Conservation (phyloP, 2,329 filamentous ascomycete genomes). For the Neurospora sp. region DNA sequence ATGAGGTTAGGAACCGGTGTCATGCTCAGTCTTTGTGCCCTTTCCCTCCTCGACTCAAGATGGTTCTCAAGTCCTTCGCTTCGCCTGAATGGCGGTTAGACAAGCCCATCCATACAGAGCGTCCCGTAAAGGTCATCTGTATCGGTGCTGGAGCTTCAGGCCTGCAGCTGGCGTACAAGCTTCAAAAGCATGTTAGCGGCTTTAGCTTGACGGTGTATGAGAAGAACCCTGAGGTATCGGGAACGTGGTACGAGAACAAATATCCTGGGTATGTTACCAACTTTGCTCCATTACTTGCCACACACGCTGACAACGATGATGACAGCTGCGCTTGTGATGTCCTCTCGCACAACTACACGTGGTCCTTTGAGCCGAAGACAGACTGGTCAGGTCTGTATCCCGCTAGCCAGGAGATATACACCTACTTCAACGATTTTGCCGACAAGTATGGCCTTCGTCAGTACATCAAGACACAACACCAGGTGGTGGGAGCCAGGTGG, state of each 20-base stretch:
- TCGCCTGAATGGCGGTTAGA: background rate
- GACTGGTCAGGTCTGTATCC: constrained; percentile 29
- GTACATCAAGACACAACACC: constrained; percentile 21
- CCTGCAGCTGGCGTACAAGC: constrained; percentile 37
- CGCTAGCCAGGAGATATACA: constrained; percentile 30
- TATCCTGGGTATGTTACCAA: background rate
- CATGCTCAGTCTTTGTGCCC: background rate
- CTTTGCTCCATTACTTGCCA: background rate
- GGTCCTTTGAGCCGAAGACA: background rate
- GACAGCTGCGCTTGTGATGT: background rate
- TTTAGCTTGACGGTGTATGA: constrained; percentile 19
- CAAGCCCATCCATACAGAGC: constrained; percentile 20
- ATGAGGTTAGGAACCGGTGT: background rate
- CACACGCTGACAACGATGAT: background rate
- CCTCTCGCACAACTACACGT: background rate
- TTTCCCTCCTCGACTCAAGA: background rate
- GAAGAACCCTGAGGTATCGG: background rate
- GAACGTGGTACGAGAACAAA: background rate
- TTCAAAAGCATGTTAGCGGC: constrained; percentile 33
- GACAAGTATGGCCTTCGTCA: constrained; percentile 27
- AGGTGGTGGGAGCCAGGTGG: constrained; percentile 25
- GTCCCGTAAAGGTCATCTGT: constrained; percentile 24
- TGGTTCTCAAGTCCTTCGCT: background rate
- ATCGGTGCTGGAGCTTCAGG: constrained; percentile 40
- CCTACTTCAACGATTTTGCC: constrained; percentile 32